phyloP scores from a whole-genome alignment of 371 early-diverging fungal species.

The Rhizopus delemar region DNA sequence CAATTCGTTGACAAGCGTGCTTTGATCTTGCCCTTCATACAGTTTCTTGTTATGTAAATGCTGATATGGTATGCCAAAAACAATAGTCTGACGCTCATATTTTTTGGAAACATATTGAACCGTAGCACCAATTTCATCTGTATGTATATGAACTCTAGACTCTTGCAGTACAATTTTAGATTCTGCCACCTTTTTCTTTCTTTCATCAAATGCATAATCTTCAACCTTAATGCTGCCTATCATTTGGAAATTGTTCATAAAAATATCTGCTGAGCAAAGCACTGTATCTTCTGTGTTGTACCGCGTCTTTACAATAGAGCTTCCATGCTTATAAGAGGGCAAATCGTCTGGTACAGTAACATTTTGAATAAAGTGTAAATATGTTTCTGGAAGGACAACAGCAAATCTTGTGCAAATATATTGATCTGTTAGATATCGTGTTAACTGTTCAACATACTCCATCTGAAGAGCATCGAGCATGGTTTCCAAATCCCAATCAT shows the following conservation, averaged over 20 bases:
- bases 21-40: conserved; percentile 14
- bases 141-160: conserved; percentile 60
- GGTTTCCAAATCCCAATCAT: conserved; percentile 71
- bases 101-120: conserved; percentile 58
- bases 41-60: conserved; percentile 38
- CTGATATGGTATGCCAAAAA: conserved; percentile 67
- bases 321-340: conserved; percentile 55
- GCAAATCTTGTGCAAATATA: conserved; percentile 57
- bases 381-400: conserved; percentile 61
- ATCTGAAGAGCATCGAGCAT: conserved; percentile 73
- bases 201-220: conserved; percentile 60
- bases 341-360: conserved; percentile 73
- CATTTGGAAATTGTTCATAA: conserved; percentile 55
- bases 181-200: conserved; percentile 53
- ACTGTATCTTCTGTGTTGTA: conserved; percentile 66
- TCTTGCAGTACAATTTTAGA: conserved; percentile 57
- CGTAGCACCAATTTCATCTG: conserved; percentile 50
- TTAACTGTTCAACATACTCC: conserved; percentile 65
- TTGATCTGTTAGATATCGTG: conserved; percentile 56
- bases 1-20: conserved; percentile 53
- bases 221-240: conserved; percentile 63
- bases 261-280: conserved; percentile 70
- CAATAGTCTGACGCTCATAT: conserved; percentile 29
- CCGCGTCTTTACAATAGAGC: conserved; percentile 55
- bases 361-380: conserved; percentile 78